Evolutionary conservation across 179 eudicot species (phyloP), one percentile per base, ranked within the genome.

Genomic region (Dionaea muscipula): DNA sequence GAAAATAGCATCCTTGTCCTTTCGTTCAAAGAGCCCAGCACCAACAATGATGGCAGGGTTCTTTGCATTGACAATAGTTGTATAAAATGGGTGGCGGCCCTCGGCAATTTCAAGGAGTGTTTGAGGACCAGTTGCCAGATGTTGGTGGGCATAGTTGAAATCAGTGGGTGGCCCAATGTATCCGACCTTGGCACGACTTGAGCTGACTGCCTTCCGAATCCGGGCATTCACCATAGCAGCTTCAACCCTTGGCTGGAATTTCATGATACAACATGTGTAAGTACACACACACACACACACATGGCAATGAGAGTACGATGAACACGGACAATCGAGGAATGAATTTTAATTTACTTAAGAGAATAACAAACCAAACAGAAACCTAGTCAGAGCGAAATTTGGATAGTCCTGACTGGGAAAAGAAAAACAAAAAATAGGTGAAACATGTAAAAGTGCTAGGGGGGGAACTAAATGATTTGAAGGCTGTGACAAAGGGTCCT

Each of bases 201-300:
- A 76, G 40, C 78, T 68, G 3, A 78, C 96, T 18, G 93, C 75
- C 74, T 91, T 91, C 22, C 78, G 77, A 59, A 91, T 91, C 71
- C 96, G 75, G 60, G 98, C 96, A 77, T 91, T 91, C 25, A 91
- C 96, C 89, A 91, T 84, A 39, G 96, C 91, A 71, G 96, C 98
- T 73, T 91, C 98, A 18, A 91, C 91, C 53, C 98, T 80, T 64
- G 98, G 98, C 98, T 91, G 93, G 37, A 13, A 73, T 59, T 50
- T 36, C 0, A 40, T 31, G 10, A 31, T 4, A 31, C 3, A 31
- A 31, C 5, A 31, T 31, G 1, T 31, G 35, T 31, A 31, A 31
- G 10, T 1, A 31, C n/a, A n/a, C n/a, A n/a, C n/a, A n/a, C n/a
- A n/a, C n/a, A n/a, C n/a, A n/a, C n/a, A n/a, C n/a, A n/a, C n/a